phyloP scores from a whole-genome alignment of 495 filamentous ascomycete genomes.

The Penicillium herquei region DNA sequence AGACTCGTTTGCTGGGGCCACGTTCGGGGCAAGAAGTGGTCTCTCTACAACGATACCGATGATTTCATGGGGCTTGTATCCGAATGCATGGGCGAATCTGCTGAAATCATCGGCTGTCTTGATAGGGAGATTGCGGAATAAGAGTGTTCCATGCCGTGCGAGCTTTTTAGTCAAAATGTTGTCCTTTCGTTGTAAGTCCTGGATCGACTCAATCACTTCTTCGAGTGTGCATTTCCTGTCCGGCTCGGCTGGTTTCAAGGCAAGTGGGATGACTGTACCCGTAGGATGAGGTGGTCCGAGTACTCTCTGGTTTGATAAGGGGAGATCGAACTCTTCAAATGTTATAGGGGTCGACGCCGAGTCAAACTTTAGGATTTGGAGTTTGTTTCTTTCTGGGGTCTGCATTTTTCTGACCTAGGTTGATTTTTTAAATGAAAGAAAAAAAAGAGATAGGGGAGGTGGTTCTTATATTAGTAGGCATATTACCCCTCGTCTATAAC shows the following conservation, averaged over 20 bases:
- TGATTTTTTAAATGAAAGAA: too few species aligned
- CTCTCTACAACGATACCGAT: slow-evolving; percentile 54
- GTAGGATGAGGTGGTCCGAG: slow-evolving; percentile 41
- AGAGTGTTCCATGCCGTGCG: slow-evolving; percentile 35
- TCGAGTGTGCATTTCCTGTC: slow-evolving; percentile 26
- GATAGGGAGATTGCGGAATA: slow-evolving; percentile 35
- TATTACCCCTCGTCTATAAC: too few species aligned
- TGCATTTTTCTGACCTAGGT: too few species aligned
- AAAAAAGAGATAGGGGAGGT: too few species aligned
- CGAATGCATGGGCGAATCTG: slow-evolving; percentile 53
- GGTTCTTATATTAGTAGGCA: too few species aligned
- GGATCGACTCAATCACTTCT: slow-evolving; percentile 27
- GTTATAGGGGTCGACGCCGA: too few species aligned
- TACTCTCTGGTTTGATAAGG: slow-evolving; percentile 50
- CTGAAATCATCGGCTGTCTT: slow-evolving; percentile 42
- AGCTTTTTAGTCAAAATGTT: slow-evolving; percentile 60
- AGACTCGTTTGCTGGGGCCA: slow-evolving; percentile 53
- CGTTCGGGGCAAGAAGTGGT: slow-evolving; percentile 50
- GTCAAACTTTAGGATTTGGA: too few species aligned
- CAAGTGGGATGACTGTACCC: slow-evolving; percentile 41
- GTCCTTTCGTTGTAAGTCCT: slow-evolving; percentile 49
- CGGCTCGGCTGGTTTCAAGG: slow-evolving; percentile 30
- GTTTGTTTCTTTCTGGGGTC: too few species aligned
- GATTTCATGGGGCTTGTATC: slow-evolving; percentile 53
- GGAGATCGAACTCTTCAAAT: slow-evolving; percentile 54